Evolutionary conservation across 148 eudicot genomes (phyloP), one percentile per base, ranked within the genome.

Genomic region (Amaranthus hypochondriacus): DNA sequence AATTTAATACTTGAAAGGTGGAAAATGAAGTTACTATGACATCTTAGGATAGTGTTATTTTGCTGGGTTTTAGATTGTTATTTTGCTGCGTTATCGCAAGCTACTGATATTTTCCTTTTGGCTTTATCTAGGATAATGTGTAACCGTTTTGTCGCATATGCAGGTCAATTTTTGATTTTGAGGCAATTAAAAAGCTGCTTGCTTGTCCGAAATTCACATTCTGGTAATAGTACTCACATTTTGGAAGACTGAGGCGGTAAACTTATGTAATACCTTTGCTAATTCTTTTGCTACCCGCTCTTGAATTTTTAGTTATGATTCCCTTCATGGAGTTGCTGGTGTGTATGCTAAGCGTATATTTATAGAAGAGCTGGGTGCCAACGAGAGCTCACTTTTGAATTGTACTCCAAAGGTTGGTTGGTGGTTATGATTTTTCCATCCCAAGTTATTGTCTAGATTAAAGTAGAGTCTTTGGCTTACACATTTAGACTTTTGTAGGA

Each of bases 291-390:
- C 39, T 28, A 42, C 44, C 79, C 42, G 44, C 44, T 48, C 5
- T 39, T 7, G 14, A 59, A 67, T 73, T 28, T 73, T 52, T 51
- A 94, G 98, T 79, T 94, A 80, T 87, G 98, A 94, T 82, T 88
- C 97, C 64, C 97, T 91, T 82, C 96, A 89, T 80, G 98, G 97
- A 58, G 98, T 92, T 83, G 98, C 86, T 85, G 98, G 98, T 77
- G 97, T 87, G 79, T 94, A 94, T 81, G 98, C 98, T 54, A 81
- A 86, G 39, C 91, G 90, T 21, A 94, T 92, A 56, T 92, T 91
- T 85, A 93, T 91, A 47, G 89, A 90, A 74, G 96, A 94, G 85
- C 93, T 94, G 76, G 98, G 97, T 73, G 96, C 97, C 57, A 67
- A 81, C 43, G 92, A 87, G 75, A 84, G 86, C 72, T 94, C 92